Conservation (phyloP, 2,329 filamentous ascomycete genomes). For the Botryotinia narcissicola region DNA sequence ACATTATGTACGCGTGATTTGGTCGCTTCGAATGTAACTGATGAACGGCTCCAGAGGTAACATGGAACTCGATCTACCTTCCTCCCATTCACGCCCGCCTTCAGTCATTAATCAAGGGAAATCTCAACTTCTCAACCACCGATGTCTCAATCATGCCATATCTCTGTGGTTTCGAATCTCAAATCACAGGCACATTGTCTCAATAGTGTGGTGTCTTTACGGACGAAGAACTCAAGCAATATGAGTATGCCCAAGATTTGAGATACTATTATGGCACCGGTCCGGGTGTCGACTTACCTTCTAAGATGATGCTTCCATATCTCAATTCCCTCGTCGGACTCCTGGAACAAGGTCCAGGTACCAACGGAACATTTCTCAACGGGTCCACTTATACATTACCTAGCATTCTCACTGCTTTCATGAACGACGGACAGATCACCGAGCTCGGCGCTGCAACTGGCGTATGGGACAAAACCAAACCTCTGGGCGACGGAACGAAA, state of each 20-base stretch:
- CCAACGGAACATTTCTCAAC: conserved; percentile 47
- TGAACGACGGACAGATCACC: conserved; percentile 65
- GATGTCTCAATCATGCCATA: conserved; percentile 62
- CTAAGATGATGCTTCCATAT: conserved; percentile 61
- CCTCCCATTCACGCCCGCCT: conserved; percentile 13
- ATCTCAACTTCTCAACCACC: conserved; percentile 51
- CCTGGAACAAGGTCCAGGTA: conserved; percentile 51
- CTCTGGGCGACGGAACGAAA: conserved; percentile 40
- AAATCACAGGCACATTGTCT: conserved; percentile 60
- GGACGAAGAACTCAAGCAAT: conserved; percentile 58
- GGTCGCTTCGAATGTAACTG: not conserved
- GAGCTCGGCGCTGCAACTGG: conserved; percentile 59
- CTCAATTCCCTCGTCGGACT: conserved; percentile 53
- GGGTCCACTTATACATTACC: conserved; percentile 51
- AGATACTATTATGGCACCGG: conserved; percentile 67
- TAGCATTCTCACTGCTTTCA: conserved; percentile 58
- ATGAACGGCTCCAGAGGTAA: not conserved
- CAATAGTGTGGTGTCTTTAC: conserved; percentile 63
- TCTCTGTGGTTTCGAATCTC: conserved; percentile 69
- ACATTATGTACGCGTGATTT: not conserved
- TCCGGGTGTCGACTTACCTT: conserved; percentile 52
- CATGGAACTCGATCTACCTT: conserved; percentile 14
- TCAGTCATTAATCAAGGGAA: conserved; percentile 39
- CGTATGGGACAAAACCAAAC: conserved; percentile 50
- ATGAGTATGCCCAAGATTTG: conserved; percentile 67